Conservation (phyloP, 2,329 filamentous ascomycete species). For the Aquanectria penicillioides region DNA sequence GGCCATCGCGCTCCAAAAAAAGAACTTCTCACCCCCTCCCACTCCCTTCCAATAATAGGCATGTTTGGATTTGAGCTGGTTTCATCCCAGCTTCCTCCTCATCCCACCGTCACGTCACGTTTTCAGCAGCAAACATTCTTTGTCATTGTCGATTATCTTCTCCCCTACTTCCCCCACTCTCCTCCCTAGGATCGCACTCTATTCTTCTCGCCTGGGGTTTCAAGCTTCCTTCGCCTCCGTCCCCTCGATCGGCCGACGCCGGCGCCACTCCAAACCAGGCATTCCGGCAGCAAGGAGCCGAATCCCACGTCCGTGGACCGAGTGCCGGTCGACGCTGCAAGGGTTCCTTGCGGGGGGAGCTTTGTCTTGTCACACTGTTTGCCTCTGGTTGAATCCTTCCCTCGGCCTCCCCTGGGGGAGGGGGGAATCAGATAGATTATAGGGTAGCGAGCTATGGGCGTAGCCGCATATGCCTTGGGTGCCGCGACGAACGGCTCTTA, state of each 20-base stretch:
- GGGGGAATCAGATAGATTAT: no score
- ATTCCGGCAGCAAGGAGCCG: background rate
- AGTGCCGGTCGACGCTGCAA: constrained; percentile 1
- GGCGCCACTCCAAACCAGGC: background rate
- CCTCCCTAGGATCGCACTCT: constrained; percentile 16
- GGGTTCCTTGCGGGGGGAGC: background rate
- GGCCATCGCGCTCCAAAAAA: no score
- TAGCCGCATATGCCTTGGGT: background rate
- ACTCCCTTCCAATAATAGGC: no score
- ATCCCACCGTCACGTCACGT: background rate
- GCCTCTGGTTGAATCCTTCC: constrained; percentile 3
- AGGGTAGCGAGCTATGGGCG: background rate
- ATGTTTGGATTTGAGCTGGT: constrained; percentile 4
- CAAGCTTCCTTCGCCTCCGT: constrained; percentile 21
- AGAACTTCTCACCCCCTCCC: no score
- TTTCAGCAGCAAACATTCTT: background rate
- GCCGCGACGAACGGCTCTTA: background rate
- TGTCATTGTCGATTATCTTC: background rate
- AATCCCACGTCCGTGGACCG: background rate
- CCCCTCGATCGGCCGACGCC: constrained; percentile 19
- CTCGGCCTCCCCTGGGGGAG: background rate
- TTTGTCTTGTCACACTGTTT: background rate
- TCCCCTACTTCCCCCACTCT: background rate
- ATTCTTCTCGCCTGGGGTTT: background rate
- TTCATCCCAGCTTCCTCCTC: constrained; percentile 13